Evolutionary conservation across 306 rosid species (phyloP).

Genomic region (Trifolium repens): DNA sequence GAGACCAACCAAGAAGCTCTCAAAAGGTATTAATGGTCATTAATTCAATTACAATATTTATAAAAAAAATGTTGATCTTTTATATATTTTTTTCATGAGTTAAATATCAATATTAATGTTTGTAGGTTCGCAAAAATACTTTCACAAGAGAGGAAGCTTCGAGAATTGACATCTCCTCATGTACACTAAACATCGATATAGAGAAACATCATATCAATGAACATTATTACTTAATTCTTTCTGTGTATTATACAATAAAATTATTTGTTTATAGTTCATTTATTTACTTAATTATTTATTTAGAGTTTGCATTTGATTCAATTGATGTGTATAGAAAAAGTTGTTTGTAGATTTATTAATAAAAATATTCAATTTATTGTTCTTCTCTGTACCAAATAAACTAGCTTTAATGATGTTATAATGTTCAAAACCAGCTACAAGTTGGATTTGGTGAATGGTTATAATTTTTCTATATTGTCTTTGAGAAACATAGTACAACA

Average conservation of each 20-base stretch:
- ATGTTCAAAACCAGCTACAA: background rate
- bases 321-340: background rate
- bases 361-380: background rate
- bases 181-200: slow-evolving; percentile 11
- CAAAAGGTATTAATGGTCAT: slow-evolving; percentile 30
- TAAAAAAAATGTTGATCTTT: background rate
- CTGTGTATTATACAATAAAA: background rate
- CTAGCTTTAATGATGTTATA: background rate
- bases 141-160: slow-evolving; percentile 55
- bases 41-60: background rate
- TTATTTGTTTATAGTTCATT: background rate
- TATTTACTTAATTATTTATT: background rate
- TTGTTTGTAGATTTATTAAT: background rate
- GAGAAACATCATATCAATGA: background rate
- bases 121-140: slow-evolving; percentile 60
- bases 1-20: slow-evolving; percentile 53
- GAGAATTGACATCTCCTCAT: slow-evolving; percentile 57
- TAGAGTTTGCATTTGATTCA: background rate
- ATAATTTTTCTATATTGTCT: background rate
- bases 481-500: no score
- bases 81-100: background rate
- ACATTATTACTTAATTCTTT: no score
- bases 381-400: background rate
- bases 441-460: background rate
- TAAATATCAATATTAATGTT: background rate